Evolutionary conservation across 2,329 filamentous ascomycete genomes (phyloP).

Genomic region (Ophiostoma quercus): DNA sequence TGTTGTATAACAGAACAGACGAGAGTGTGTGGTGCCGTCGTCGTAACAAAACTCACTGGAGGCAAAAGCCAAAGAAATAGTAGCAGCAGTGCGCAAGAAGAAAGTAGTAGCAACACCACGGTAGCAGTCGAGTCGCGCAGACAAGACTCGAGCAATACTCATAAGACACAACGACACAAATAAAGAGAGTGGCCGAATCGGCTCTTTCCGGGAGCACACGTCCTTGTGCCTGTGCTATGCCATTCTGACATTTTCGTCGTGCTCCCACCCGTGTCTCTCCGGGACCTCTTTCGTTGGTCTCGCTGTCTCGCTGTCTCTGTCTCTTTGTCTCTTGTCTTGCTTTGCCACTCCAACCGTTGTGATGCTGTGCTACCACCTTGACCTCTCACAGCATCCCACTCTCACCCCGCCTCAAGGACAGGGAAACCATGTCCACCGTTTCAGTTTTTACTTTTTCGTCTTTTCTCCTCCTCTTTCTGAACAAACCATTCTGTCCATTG

Average conservation of each 20-base stretch:
- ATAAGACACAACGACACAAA: background rate
- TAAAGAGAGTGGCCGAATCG: background rate
- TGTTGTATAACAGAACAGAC: conserved; percentile 64
- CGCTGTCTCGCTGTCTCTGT: too few relatives aligned
- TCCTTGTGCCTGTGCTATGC: background rate
- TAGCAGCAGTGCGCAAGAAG: conserved; percentile 17
- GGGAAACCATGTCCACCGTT: background rate
- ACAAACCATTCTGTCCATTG: background rate
- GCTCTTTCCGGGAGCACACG: background rate
- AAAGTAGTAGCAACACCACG: background rate
- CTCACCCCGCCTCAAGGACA: background rate
- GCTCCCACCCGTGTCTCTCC: background rate
- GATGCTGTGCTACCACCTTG: background rate
- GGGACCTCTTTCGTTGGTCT: background rate
- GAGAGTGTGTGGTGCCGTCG: conserved; percentile 32
- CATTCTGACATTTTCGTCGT: background rate
- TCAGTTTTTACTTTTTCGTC: background rate
- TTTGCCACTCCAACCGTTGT: background rate
- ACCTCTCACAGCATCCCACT: background rate
- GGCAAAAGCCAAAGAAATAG: background rate
- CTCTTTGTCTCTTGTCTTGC: background rate
- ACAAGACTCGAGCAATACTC: too few relatives aligned
- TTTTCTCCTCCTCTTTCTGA: background rate
- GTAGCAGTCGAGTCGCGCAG: background rate
- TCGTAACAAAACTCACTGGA: conserved; percentile 16